Base-by-base conservation (phyloP, 306 rosid genomes). In the Delonix regia region DNA sequence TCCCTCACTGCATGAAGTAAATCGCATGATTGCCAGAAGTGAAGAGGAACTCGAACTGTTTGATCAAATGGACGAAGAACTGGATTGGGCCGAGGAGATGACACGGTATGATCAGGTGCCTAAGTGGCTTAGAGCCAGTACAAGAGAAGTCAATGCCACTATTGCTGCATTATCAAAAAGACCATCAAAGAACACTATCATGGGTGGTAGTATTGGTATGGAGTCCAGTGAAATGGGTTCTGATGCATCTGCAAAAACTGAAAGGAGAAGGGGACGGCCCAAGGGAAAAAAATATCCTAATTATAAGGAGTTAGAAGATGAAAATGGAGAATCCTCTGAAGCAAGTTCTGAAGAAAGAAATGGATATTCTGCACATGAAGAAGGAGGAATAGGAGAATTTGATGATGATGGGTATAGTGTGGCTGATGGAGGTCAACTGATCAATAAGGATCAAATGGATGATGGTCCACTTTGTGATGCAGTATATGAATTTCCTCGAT, bases 11-110 rank as follows among this genome's bases (percentile, higher is more conserved):
- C 98, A 89, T 77, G 89, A 92, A 89, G 99, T 95, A 30, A 92
- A 95, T 91, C 99, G 96, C 83, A 95, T 91, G 99, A 95, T 95
- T 86, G 97, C 99, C 53, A 88, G 99, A 83, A 90, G 93, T 64
- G 69, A 95, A 70, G 95, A 95, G 68, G 99, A 95, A 87, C 87
- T 91, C 45, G 96, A 87, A 67, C 67, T 95, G 83, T 95, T 89
- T 88, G 97, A 95, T 87, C 97, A 92, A 86, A 95, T 95, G 96
- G 99, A 95, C 39, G 99, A 95, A 85, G 99, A 95, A 81, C 79
- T 89, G 74, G 97, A 92, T 82, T 95, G 99, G 99, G 63, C 71
- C 60, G 98, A 87, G 75, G 97, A 95, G 83, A 92, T 93, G 97
- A 90, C 92, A 10, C 86, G 64, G 76, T 87, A 90, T 85, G 91